Evolutionary conservation across 345 rosid species (phyloP).

Genomic region (Rhodamnia argentea): DNA sequence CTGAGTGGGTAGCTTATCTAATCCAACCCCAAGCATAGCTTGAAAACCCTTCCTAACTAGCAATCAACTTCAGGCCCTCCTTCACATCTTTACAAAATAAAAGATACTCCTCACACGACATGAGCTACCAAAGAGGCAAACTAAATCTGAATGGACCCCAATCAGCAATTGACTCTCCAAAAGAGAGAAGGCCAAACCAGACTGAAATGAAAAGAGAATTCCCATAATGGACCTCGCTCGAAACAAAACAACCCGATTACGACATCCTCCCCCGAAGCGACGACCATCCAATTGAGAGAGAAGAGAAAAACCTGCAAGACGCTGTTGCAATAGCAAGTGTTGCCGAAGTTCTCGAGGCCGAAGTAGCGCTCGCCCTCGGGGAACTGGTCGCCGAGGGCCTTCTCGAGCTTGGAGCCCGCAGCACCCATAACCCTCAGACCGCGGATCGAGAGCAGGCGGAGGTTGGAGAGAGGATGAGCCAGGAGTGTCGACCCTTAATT

Average conservation of each 20-base stretch:
- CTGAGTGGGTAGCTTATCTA: background rate
- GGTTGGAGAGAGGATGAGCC: background rate
- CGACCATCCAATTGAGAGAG: background rate
- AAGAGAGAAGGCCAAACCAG: background rate
- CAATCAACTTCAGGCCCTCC: background rate
- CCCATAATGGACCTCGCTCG: background rate
- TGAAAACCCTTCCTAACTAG: background rate
- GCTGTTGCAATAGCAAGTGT: conserved; percentile 98
- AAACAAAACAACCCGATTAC: background rate
- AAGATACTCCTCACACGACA: background rate
- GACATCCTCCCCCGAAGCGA: background rate
- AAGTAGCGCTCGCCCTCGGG: conserved; percentile 99
- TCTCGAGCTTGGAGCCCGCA: conserved; percentile 98
- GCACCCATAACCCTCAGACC: conserved; percentile 62
- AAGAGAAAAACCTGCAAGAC: conserved; percentile 64
- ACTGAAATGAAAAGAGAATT: background rate
- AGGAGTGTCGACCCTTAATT: background rate
- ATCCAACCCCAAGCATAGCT: background rate
- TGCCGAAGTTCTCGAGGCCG: conserved; percentile 98
- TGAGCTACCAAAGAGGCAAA: background rate
- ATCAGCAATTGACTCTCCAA: background rate
- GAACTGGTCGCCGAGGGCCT: conserved; percentile 98
- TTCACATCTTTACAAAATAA: background rate
- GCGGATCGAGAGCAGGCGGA: conserved; percentile 5
- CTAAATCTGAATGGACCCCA: background rate